phyloP scores from a whole-genome alignment of 2,329 filamentous ascomycete genomes.

The Chaetothyriales sp. region DNA sequence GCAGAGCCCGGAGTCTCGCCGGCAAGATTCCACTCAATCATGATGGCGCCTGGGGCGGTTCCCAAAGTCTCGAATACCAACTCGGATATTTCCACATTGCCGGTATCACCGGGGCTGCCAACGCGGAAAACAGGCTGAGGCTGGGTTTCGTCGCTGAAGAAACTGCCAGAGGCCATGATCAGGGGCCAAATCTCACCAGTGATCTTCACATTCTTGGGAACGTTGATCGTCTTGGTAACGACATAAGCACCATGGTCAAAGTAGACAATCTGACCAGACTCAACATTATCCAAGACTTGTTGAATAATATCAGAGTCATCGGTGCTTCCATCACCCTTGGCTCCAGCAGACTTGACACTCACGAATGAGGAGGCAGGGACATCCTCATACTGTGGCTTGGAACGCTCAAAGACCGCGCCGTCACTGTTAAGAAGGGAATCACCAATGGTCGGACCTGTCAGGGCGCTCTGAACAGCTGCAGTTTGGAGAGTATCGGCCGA shows the following conservation, averaged over 20 bases:
- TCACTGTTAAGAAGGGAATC: conserved; percentile 42
- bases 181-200: conserved; percentile 84
- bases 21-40: conserved; percentile 82
- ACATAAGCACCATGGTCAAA: conserved; percentile 51
- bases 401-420: conserved; percentile 63
- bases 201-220: conserved; percentile 65
- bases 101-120: conserved; percentile 59
- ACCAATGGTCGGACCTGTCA: conserved; percentile 7
- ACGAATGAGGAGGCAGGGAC: conserved; percentile 56
- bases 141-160: conserved; percentile 59
- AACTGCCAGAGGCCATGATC: conserved; percentile 63
- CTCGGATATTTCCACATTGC: conserved; percentile 74
- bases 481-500: conserved; percentile 6
- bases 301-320: conserved; percentile 83
- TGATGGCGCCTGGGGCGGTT: conserved; percentile 68
- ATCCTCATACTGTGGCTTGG: conserved; percentile 74
- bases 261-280: conserved; percentile 44
- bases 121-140: conserved; percentile 77
- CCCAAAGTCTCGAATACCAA: conserved; percentile 74
- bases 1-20: conserved; percentile 43
- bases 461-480: conserved; percentile 6
- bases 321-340: conserved; percentile 70
- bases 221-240: conserved; percentile 43
- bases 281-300: conserved; percentile 53
- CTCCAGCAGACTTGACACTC: conserved; percentile 67